phyloP scores from a whole-genome alignment of 2,329 filamentous ascomycete genomes.

The Delphinella strobiligena region DNA sequence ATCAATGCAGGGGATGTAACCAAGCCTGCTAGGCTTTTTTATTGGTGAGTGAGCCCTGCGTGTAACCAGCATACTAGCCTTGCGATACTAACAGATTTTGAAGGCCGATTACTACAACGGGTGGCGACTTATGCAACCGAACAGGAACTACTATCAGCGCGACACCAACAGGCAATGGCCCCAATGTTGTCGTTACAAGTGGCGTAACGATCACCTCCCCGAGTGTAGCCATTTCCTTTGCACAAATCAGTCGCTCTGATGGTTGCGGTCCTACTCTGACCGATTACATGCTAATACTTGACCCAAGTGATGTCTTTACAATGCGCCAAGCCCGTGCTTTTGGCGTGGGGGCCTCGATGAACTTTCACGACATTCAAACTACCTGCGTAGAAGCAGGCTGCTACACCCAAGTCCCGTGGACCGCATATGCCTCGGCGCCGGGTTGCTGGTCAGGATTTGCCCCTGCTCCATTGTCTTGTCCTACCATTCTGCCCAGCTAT shows the following conservation, averaged over 20 bases:
- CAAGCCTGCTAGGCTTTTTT: background rate
- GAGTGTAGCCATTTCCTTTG: background rate
- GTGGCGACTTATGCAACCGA: background rate
- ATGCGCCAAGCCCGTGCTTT: background rate
- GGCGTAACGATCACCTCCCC: background rate
- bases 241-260: background rate
- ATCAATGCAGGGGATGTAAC: background rate
- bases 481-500: background rate
- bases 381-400: background rate
- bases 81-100: too few species aligned
- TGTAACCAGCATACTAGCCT: too few species aligned
- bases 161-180: background rate
- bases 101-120: background rate
- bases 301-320: background rate
- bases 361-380: background rate
- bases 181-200: background rate
- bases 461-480: background rate
- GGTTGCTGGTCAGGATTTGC: background rate
- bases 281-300: background rate
- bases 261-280: background rate
- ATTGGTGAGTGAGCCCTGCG: too few species aligned
- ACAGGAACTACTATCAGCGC: background rate
- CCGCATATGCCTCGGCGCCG: background rate
- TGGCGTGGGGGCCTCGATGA: background rate
- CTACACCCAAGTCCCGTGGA: background rate